Evolutionary conservation across 176 grass and related monocot species (phyloP).

Genomic region (Carex pumila): DNA sequence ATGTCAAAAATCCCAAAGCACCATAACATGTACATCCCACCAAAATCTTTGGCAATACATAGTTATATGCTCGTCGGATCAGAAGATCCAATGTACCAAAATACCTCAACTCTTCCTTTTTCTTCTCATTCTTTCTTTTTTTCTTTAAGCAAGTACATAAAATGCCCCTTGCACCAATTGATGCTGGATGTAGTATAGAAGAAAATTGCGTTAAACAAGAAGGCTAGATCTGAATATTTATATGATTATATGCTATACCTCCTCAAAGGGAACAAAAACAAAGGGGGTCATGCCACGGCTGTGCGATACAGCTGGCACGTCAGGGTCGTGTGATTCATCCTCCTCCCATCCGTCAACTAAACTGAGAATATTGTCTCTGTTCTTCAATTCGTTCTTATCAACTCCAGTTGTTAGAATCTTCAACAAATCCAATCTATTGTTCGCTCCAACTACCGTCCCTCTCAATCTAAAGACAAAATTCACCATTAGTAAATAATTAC

Average conservation of each 20-base stretch:
- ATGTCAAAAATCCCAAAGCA: not conserved
- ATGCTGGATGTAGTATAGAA: not conserved
- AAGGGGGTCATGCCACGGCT: conserved; percentile 74
- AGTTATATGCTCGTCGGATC: not conserved
- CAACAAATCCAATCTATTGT: conserved; percentile 77
- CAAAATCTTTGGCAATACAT: not conserved
- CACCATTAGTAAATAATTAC: not conserved
- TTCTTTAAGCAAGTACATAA: not conserved
- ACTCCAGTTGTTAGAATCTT: conserved; percentile 88
- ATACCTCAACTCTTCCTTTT: not conserved
- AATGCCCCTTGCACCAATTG: not conserved
- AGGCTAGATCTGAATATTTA: not conserved
- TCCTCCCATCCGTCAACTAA: conserved; percentile 78
- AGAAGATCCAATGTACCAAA: not conserved
- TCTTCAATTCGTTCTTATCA: conserved; percentile 64
- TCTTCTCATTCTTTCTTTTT: not conserved
- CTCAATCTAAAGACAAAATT: conserved; percentile 56
- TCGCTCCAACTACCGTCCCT: conserved; percentile 67
- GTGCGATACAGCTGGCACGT: conserved; percentile 83
- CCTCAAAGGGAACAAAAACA: conserved; percentile 90
- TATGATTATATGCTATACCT: conserved; percentile 32
- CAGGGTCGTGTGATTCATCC: conserved; percentile 81
- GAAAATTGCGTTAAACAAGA: not conserved
- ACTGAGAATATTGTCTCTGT: conserved; percentile 63
- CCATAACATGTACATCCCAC: not conserved